Evolutionary conservation across 1,139 yeast genomes (phyloP).

Genomic region (Yamadazyma atlantica): DNA sequence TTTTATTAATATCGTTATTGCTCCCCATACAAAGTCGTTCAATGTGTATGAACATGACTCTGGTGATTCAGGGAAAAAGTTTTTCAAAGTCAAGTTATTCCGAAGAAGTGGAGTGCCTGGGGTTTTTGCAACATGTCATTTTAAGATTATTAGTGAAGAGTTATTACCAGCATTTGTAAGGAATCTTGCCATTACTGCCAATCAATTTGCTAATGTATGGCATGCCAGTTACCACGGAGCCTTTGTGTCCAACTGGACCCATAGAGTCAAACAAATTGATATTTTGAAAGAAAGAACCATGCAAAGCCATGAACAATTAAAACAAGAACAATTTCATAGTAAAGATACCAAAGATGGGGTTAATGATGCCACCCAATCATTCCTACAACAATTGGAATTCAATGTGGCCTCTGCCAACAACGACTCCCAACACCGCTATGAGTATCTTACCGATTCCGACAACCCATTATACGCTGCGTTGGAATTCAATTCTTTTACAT

Average conservation of each 20-base stretch:
- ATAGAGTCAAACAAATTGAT: constrained; percentile 58
- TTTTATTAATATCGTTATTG: constrained; percentile 74
- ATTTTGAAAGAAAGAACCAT: constrained; percentile 46
- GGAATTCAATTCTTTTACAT: constrained; percentile 48
- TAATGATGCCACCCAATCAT: constrained; percentile 27
- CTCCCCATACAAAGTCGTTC: constrained; percentile 50
- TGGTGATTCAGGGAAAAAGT: constrained; percentile 15
- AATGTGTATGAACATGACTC: constrained; percentile 4
- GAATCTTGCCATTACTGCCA: constrained; percentile 63
- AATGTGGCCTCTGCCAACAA: constrained; percentile 10
- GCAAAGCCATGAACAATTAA: constrained; percentile 25
- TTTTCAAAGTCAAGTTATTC: constrained; percentile 61
- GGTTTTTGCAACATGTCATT: constrained; percentile 71
- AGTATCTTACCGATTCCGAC: constrained; percentile 12
- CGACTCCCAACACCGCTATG: constrained; percentile 11
- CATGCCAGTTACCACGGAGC: constrained; percentile 46
- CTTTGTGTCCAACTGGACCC: constrained; percentile 65
- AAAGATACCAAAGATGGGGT: constrained; percentile 13
- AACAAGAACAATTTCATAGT: constrained; percentile 15
- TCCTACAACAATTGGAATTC: constrained; percentile 28
- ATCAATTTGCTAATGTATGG: constrained; percentile 77
- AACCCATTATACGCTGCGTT: constrained; percentile 32
- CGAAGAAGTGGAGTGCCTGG: constrained; percentile 74
- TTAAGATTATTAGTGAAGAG: constrained; percentile 63
- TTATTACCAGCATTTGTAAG: constrained; percentile 65